Evolutionary conservation across 2,329 filamentous ascomycete species (phyloP), one percentile per base, ranked within the genome.

Genomic region (Talaromyces funiculosus): DNA sequence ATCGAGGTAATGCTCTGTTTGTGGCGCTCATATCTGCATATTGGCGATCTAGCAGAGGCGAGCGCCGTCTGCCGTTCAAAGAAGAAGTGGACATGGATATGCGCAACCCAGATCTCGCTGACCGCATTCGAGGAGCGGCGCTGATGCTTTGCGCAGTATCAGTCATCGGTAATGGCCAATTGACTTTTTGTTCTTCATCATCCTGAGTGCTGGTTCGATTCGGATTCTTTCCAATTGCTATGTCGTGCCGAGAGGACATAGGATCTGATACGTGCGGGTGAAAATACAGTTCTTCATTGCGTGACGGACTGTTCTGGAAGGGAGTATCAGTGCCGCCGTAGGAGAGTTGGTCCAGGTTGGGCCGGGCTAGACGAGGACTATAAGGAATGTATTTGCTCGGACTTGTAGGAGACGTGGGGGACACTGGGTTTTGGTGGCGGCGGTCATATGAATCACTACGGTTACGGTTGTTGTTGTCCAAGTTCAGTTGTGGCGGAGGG

Each of bases 41-140:
- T 24, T 66, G 66, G 43, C 64, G 66, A 33, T 66, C 67, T 8
- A 65, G 64, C 29, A 67, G 66, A 33, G 67, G 67, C 6, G 62
- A 64, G 45, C 69, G 71, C 3, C 68, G 70, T 56, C 65, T 69
- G 60, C 57, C 66, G 29, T 72, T 65, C 53, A 75, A 59, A 49
- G 69, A 67, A 9, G 72, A 71, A 20, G 70, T 70, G 24, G 75
- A 76, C 66, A 72, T 72, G 26, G 73, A 73, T n/a, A 72, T 73
- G 14, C 71, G 71, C 35, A 73, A 64, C 1, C 67, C 68, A 4
- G 68, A 67, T 55, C 68, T 67, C 14, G 40, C 51, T 29, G 56
- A n/a, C 24, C 54, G 54, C 49, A 61, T 58, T 2, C 60, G 55
- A 53, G 54, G 54, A 10, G 20, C 37, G 18, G 29, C 29, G 20